Evolutionary conservation across 192 early-diverging fungal species (phyloP).

Genomic region (Globomyces pollinis-pini): DNA sequence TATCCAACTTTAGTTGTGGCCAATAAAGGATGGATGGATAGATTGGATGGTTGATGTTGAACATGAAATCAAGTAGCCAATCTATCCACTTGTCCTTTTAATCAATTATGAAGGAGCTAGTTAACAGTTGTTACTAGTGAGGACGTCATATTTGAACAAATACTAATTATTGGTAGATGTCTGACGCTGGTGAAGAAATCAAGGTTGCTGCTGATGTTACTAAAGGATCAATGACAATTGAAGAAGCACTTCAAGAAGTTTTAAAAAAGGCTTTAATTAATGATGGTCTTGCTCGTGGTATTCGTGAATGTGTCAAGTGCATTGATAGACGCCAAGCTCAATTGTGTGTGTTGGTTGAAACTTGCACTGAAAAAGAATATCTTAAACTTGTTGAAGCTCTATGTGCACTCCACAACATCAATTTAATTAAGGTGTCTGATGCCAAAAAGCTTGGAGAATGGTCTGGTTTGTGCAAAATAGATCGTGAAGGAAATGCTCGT

Average conservation of each 20-base stretch:
- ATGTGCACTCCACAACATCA: conserved; percentile 97
- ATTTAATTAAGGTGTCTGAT: conserved; percentile 95
- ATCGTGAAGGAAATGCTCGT: conserved; percentile 96
- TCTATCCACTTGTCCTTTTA: too few relatives aligned
- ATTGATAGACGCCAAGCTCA: conserved; percentile 94
- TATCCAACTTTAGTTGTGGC: too few relatives aligned
- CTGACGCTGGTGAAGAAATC: neutral
- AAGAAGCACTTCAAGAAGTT: conserved; percentile 97
- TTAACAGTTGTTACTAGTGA: too few relatives aligned
- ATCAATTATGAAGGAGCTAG: too few relatives aligned
- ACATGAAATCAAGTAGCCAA: too few relatives aligned
- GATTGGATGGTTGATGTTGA: too few relatives aligned
- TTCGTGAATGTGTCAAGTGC: conserved; percentile 94
- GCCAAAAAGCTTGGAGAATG: conserved; percentile 99
- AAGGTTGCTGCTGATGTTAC: conserved; percentile 22
- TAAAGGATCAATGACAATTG: conserved; percentile 59
- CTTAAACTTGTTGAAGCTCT: conserved; percentile 94
- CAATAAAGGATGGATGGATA: too few relatives aligned
- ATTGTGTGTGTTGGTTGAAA: conserved; percentile 92
- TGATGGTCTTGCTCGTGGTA: conserved; percentile 96
- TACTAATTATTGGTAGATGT: too few relatives aligned
- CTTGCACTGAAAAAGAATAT: conserved; percentile 94
- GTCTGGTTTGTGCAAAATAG: conserved; percentile 99
- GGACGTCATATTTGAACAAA: too few relatives aligned
- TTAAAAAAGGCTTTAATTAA: conserved; percentile 90